Percentiles rank a stretch among this genome's conserved stretches.
Conservation (phyloP, 441 rosid genomes). For the Erodium trifolium region DNA sequence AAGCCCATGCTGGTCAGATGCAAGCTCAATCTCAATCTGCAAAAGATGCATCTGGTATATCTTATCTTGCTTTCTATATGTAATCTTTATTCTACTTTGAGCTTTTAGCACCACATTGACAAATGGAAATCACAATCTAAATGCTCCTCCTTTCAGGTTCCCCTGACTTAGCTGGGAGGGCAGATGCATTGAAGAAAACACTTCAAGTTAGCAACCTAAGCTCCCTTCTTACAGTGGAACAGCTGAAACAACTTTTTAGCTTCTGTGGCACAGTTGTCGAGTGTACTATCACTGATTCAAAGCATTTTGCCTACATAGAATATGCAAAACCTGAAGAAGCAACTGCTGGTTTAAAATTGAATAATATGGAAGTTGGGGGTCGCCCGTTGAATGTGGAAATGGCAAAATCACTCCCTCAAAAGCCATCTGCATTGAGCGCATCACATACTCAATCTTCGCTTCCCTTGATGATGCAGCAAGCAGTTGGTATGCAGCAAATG, state of each 20-base stretch:
- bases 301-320: slow-evolving; percentile 86
- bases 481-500: slow-evolving; percentile 99
- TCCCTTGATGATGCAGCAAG: slow-evolving; percentile 93
- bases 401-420: slow-evolving; percentile 89
- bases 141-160: slow-evolving; percentile 39
- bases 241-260: slow-evolving; percentile 86
- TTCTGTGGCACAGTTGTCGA: slow-evolving; percentile 90
- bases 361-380: slow-evolving; percentile 93
- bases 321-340: slow-evolving; percentile 91
- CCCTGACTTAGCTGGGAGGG: slow-evolving; percentile 49
- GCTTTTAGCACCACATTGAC: background rate
- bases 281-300: slow-evolving; percentile 77
- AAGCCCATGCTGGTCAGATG: slow-evolving; percentile 97
- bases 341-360: slow-evolving; percentile 80
- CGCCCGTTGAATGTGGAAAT: slow-evolving; percentile 90
- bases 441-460: slow-evolving; percentile 58
- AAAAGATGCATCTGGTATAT: slow-evolving; percentile 66
- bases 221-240: slow-evolving; percentile 83
- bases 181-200: slow-evolving; percentile 63
- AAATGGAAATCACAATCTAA: slow-evolving; percentile 11
- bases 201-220: slow-evolving; percentile 98
- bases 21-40: slow-evolving; percentile 75
- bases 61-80: slow-evolving; percentile 6
- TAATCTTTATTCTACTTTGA: background rate
- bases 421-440: slow-evolving; percentile 49